Conservation (phyloP, 495 filamentous ascomycete genomes). For the Letharia columbiana region DNA sequence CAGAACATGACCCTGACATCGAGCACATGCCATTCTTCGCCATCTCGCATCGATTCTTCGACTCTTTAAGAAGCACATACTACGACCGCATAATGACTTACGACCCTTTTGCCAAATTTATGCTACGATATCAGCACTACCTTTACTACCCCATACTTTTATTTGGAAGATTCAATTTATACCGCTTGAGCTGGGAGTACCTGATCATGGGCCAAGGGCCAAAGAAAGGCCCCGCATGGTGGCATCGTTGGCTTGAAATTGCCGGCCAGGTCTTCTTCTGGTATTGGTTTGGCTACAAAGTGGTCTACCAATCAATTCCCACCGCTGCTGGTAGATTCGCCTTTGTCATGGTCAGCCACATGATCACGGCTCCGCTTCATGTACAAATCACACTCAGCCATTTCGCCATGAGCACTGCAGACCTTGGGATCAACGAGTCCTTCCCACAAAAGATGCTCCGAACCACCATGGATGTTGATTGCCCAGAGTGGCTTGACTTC, state of each 20-base stretch:
- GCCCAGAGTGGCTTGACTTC: conserved; percentile 90
- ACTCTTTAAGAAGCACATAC: conserved; percentile 70
- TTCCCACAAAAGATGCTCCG: conserved; percentile 96
- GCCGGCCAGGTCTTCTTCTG: conserved; percentile 81
- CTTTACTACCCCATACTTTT: conserved; percentile 79
- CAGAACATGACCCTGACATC: conserved; percentile 96
- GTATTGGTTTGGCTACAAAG: conserved; percentile 84
- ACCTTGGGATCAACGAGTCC: conserved; percentile 76
- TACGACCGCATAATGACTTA: conserved; percentile 82
- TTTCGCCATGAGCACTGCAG: conserved; percentile 93
- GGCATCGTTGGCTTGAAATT: conserved; percentile 82
- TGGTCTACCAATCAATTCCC: conserved; percentile 71
- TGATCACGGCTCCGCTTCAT: conserved; percentile 79
- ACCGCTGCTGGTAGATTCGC: conserved; percentile 57
- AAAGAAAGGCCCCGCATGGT: conserved; percentile 72
- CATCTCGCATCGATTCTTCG: conserved; percentile 77
- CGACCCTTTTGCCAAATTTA: conserved; percentile 63
- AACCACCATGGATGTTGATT: conserved; percentile 98
- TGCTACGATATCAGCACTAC: conserved; percentile 69
- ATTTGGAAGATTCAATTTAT: conserved; percentile 90
- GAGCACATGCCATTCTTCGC: conserved; percentile 96
- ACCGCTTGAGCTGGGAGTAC: conserved; percentile 73
- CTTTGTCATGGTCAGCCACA: conserved; percentile 80
- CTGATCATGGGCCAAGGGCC: conserved; percentile 70
- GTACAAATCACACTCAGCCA: conserved; percentile 95